Conservation (phyloP, 768 basidiomycete species). For the Leccinum boreale region DNA sequence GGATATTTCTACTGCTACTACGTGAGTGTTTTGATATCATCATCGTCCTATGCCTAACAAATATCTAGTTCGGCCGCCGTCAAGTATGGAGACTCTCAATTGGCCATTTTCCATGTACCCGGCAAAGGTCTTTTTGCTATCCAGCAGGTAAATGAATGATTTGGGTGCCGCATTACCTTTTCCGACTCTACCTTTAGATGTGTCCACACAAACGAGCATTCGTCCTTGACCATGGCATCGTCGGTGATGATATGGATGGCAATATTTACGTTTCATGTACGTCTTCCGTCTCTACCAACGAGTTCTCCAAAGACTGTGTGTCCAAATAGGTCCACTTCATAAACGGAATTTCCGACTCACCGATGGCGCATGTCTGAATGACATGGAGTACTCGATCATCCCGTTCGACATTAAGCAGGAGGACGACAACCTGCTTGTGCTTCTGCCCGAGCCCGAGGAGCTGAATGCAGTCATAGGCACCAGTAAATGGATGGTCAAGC, state of each 20-base stretch:
- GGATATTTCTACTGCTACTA: slow-evolving; percentile 44
- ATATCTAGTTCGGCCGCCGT: slow-evolving; percentile 42
- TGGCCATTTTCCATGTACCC: slow-evolving; percentile 67
- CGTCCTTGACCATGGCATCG: slow-evolving; percentile 65
- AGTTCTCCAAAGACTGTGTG: background rate
- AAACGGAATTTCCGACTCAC: slow-evolving; percentile 62
- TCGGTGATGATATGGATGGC: slow-evolving; percentile 60
- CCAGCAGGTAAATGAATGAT: slow-evolving; percentile 51
- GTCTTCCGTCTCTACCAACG: slow-evolving; percentile 13
- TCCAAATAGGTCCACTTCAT: slow-evolving; percentile 52
- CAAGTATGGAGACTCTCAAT: slow-evolving; percentile 61
- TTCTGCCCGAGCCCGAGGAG: slow-evolving; percentile 49
- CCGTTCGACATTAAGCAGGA: slow-evolving; percentile 56
- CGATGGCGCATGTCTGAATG: slow-evolving; percentile 57
- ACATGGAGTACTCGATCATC: slow-evolving; percentile 55
- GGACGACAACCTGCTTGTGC: slow-evolving; percentile 42
- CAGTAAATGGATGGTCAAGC: slow-evolving; percentile 59
- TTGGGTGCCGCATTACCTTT: background rate
- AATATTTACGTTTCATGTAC: slow-evolving; percentile 48
- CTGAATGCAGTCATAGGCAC: slow-evolving; percentile 64
- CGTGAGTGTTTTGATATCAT: slow-evolving; percentile 31
- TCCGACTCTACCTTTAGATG: slow-evolving; percentile 29
- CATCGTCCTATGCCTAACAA: background rate
- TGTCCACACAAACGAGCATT: slow-evolving; percentile 57
- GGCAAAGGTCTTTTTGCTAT: slow-evolving; percentile 58